These are phyloP conservation scores for Thermothielavioides terrestris DNA, from an alignment of 495 filamentous ascomycete species.

Conservation along the genomic window DNA sequence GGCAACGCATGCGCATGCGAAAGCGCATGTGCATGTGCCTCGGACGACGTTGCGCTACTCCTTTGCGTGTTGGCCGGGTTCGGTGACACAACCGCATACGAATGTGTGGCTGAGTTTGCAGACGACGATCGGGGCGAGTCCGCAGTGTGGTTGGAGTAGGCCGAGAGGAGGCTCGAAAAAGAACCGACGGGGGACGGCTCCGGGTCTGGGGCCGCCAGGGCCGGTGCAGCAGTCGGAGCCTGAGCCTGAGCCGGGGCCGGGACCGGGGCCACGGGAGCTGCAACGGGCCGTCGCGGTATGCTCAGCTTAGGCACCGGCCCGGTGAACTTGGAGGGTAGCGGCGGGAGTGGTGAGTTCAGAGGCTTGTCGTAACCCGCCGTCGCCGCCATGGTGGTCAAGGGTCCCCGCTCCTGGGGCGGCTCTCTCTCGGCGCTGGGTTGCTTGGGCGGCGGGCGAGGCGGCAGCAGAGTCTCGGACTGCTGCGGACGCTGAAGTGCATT, in stretches of 20 bases:
- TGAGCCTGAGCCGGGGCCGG: conserved; percentile 3
- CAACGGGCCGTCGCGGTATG: conserved; percentile 26
- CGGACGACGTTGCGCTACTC: conserved; percentile 1
- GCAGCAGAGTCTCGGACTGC: conserved; percentile 6
- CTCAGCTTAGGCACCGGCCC: conserved; percentile 15
- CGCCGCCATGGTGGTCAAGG: conserved; percentile 15
- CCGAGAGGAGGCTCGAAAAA: conserved; percentile 39
- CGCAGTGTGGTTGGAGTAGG: conserved; percentile 35
- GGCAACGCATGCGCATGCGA: conserved; percentile 6
- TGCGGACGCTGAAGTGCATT: conserved; percentile 9
- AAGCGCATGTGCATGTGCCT: neutral
- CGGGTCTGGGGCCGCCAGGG: conserved; percentile 7
- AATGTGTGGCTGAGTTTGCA: conserved; percentile 23
- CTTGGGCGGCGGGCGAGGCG: conserved; percentile 20
- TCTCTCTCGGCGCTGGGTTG: conserved; percentile 5
- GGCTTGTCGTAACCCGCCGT: conserved; percentile 11
- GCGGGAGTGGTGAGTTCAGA: conserved; percentile 23
- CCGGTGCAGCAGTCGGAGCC: neutral
- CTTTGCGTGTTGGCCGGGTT: conserved; percentile 3
- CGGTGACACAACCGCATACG: conserved; percentile 28
- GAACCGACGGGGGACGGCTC: conserved; percentile 27
- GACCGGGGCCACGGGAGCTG: conserved; percentile 6
- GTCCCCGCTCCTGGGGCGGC: neutral
- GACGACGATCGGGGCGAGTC: conserved; percentile 30
- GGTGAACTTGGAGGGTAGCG: conserved; percentile 13